These are phyloP conservation scores for Colletotrichum sp. DNA, from an alignment of 2,329 filamentous ascomycete genomes.

Conservation along the genomic window DNA sequence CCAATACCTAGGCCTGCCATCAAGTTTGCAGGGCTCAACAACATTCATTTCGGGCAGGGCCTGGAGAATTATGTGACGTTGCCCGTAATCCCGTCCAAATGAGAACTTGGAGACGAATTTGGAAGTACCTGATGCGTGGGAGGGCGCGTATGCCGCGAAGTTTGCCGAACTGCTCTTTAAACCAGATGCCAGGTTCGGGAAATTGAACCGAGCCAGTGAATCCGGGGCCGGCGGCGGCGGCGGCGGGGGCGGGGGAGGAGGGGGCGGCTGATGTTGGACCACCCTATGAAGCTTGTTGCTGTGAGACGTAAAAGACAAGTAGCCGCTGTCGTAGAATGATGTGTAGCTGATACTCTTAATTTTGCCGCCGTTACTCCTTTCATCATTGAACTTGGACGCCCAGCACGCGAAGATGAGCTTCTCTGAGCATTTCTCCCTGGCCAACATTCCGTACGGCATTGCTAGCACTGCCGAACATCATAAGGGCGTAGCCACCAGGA, in stretches of 20 bases:
- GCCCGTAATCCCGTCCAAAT: slow-evolving; percentile 50
- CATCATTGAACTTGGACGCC: background rate
- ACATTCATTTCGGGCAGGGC: slow-evolving; percentile 55
- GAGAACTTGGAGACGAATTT: background rate
- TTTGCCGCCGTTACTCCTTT: background rate
- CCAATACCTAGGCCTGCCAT: slow-evolving; percentile 50
- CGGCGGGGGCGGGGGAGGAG: background rate
- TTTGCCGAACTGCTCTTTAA: background rate
- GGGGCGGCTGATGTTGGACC: background rate
- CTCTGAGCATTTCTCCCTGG: slow-evolving; percentile 56
- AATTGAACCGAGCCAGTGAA: background rate
- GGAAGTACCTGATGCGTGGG: no score
- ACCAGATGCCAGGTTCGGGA: background rate
- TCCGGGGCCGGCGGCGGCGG: background rate
- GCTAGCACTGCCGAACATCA: slow-evolving; percentile 44
- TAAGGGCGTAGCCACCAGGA: slow-evolving; percentile 51
- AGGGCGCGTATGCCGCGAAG: background rate
- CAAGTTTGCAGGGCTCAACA: slow-evolving; percentile 51
- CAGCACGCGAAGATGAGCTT: background rate
- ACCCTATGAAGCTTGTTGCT: background rate
- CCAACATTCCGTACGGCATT: slow-evolving; percentile 60
- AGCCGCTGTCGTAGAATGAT: background rate
- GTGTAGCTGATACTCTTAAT: background rate
- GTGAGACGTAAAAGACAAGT: background rate
- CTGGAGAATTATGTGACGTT: slow-evolving; percentile 56